These are phyloP conservation scores for Bipolaris sorokiniana DNA, from an alignment of 2,329 filamentous ascomycete genomes.

Conservation along the genomic window DNA sequence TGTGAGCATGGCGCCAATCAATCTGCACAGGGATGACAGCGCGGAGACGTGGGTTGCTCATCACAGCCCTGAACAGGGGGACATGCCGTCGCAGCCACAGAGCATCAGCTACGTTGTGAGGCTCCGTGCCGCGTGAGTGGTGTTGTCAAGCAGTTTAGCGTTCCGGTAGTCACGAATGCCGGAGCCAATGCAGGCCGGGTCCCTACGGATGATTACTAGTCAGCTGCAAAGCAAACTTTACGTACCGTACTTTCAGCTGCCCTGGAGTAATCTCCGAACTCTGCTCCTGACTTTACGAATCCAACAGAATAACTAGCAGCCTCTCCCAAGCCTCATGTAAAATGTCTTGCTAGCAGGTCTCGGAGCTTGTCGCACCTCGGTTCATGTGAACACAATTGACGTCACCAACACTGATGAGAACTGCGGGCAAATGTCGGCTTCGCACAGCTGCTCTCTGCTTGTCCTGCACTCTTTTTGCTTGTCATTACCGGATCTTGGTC, in stretches of 20 bases:
- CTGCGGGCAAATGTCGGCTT: background rate
- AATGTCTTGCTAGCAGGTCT: background rate
- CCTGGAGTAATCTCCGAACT: background rate
- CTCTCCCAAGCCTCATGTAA: background rate
- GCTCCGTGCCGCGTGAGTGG: background rate
- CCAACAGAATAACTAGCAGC: background rate
- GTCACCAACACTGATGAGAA: background rate
- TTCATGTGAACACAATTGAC: background rate
- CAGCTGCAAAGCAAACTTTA: too few species aligned
- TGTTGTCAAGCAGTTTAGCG: background rate
- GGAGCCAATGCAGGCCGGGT: background rate
- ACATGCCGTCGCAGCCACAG: too few species aligned
- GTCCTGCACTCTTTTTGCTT: background rate
- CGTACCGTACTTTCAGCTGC: background rate
- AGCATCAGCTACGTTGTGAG: background rate
- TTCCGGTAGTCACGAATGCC: background rate
- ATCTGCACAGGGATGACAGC: slow-evolving; percentile 4
- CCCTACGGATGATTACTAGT: background rate
- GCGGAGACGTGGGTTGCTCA: background rate
- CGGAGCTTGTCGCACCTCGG: background rate
- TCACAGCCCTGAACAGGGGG: background rate
- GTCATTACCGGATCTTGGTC: background rate
- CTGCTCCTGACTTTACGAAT: too few species aligned
- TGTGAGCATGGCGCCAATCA: background rate
- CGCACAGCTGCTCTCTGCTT: background rate